Conservation (phyloP, 805 yeast species). For the Naumovozyma baii region DNA sequence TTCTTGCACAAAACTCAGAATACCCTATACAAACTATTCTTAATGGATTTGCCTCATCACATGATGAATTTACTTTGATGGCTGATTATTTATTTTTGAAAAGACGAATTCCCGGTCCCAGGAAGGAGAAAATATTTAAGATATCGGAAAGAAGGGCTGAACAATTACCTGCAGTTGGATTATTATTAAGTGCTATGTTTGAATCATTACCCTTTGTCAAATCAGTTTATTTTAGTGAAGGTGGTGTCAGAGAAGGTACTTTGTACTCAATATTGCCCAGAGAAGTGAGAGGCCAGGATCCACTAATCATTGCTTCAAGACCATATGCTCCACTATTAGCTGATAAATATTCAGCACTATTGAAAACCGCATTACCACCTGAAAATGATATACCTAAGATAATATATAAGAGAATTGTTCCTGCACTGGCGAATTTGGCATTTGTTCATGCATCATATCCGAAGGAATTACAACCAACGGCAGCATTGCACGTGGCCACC, state of each 20-base stretch:
- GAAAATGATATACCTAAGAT: slow-evolving; percentile 45
- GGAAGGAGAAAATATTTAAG: slow-evolving; percentile 42
- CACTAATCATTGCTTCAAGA: slow-evolving; percentile 55
- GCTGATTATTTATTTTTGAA: slow-evolving; percentile 44
- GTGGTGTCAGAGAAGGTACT: slow-evolving; percentile 72
- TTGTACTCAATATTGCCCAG: slow-evolving; percentile 52
- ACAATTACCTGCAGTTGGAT: slow-evolving; percentile 63
- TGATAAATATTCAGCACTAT: slow-evolving; percentile 42
- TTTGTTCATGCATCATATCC: slow-evolving; percentile 72
- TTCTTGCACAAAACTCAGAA: slow-evolving; percentile 41
- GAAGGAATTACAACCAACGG: slow-evolving; percentile 64
- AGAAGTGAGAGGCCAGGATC: slow-evolving; percentile 54
- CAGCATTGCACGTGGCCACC: slow-evolving; percentile 62
- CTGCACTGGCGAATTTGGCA: slow-evolving; percentile 64
- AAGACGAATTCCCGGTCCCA: slow-evolving; percentile 35
- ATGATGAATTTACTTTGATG: slow-evolving; percentile 40
- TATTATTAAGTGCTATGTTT: slow-evolving; percentile 52
- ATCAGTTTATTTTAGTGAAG: slow-evolving; percentile 61
- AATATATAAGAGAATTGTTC: slow-evolving; percentile 49
- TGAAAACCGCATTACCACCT: slow-evolving; percentile 48
- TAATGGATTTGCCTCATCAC: slow-evolving; percentile 56
- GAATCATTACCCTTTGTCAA: slow-evolving; percentile 51
- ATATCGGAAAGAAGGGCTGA: slow-evolving; percentile 56
- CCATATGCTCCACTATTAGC: slow-evolving; percentile 65
- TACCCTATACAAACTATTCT: slow-evolving; percentile 65